Evolutionary conservation across 2,329 filamentous ascomycete species (phyloP), one percentile per base, ranked within the genome.

Genomic region (Claviceps fusiformis): DNA sequence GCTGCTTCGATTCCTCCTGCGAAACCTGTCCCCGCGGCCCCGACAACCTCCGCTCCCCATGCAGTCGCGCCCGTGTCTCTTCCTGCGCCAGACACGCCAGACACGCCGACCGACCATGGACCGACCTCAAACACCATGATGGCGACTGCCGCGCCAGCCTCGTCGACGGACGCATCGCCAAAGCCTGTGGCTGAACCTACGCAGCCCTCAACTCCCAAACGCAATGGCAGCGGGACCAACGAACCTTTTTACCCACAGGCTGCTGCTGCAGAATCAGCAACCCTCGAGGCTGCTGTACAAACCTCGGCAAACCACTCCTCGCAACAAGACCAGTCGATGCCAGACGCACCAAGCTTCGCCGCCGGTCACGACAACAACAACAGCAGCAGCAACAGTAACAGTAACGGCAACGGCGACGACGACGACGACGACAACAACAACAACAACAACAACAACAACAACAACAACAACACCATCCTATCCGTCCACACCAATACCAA

Each of bases 301-400:
- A 52, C 29, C 24, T 45, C 33, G 19, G 55, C 49, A 43, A 39
- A 44, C 24, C 49, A 33, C 49, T 54, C 50, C 24, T n/a, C 9
- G 6, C 19, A 48, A 35, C 37, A 54, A 49, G 59, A 63, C 54
- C 54, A 57, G 53, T 37, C 58, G 15, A 60, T 59, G 57, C 53
- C 55, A 13, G 59, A 62, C 24, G 61, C 59, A 44, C 50, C 50
- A 44, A 8, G 9, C 19, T 50, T 17, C 39, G 17, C 27, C 8
- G 27, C 44, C 31, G 41, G 24, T 11, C n/a, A n/a, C n/a, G n/a
- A n/a, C n/a, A n/a, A n/a, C n/a, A n/a, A n/a, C n/a, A n/a, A n/a
- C n/a, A n/a, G n/a, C n/a, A n/a, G n/a, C n/a, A n/a, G n/a, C n/a
- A n/a, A n/a, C n/a, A n/a, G n/a, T n/a, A n/a, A n/a, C n/a, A n/a